Conservation (phyloP, 306 rosid genomes). For the Malus orientalis region DNA sequence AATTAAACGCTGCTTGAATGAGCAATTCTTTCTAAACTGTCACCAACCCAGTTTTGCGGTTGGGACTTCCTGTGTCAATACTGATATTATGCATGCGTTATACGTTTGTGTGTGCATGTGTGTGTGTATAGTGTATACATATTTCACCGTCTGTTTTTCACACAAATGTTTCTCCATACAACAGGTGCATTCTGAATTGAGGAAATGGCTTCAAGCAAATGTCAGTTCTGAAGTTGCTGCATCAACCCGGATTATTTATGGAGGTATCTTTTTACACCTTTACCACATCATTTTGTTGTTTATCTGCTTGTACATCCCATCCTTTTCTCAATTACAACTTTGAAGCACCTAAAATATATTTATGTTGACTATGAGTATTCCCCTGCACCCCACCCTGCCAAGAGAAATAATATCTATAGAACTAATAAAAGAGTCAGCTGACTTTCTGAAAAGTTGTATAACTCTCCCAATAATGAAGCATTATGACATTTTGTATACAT, state of each 20-base stretch:
- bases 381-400: no score
- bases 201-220: constrained; percentile 38
- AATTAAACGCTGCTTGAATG: not conserved
- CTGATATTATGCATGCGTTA: not conserved
- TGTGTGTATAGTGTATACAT: not conserved
- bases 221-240: constrained; percentile 35
- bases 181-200: constrained; percentile 36
- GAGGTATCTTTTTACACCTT: constrained; percentile 16
- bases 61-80: not conserved
- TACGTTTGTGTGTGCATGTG: not conserved
- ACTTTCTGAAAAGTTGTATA: no score
- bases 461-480: no score
- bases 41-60: not conserved
- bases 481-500: no score
- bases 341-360: no score
- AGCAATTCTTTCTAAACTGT: not conserved
- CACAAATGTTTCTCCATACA: not conserved
- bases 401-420: no score
- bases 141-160: not conserved
- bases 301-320: not conserved
- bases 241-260: constrained; percentile 33
- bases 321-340: not conserved
- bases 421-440: no score
- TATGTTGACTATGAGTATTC: no score
- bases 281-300: not conserved